These are phyloP conservation scores for Geotrichum fermentans DNA, from an alignment of 1,139 yeast genomes.

Conservation along the genomic window DNA sequence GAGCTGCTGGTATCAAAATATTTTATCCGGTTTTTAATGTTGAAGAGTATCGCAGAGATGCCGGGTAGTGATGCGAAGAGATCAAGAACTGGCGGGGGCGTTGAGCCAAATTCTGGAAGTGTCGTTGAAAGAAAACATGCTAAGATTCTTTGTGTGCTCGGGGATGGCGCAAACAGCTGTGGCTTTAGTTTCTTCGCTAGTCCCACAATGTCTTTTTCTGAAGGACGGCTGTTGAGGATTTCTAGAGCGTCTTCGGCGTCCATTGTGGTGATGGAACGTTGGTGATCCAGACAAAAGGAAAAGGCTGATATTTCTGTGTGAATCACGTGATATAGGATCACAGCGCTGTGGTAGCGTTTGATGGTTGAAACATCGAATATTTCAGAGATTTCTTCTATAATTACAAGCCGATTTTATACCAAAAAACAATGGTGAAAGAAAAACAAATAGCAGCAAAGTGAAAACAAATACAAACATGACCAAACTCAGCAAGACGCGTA, in stretches of 20 bases:
- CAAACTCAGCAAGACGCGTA: neutral
- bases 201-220: neutral
- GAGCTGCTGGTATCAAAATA: constrained; percentile 1
- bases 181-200: constrained; percentile 4
- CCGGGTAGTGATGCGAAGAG: constrained; percentile 10
- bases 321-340: neutral
- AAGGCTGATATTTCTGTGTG: too few relatives aligned
- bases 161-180: neutral
- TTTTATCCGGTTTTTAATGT: constrained; percentile 2
- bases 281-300: too few relatives aligned
- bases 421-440: too few relatives aligned
- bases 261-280: neutral
- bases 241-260: neutral
- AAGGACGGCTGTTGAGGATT: constrained; percentile 1
- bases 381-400: too few relatives aligned
- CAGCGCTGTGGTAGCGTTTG: too few relatives aligned
- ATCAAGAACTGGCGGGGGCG: constrained; percentile 2
- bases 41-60: constrained; percentile 7
- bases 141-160: constrained; percentile 4
- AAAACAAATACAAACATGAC: neutral
- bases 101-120: constrained; percentile 4
- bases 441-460: too few relatives aligned
- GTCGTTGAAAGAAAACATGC: constrained; percentile 5
- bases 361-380: too few relatives aligned
- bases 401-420: too few relatives aligned